Percentiles rank a stretch among this genome's conserved stretches.
These are phyloP conservation scores for Podospora bellae-mahoneyi DNA, from an alignment of 495 filamentous ascomycete species.

Conservation along the genomic window DNA sequence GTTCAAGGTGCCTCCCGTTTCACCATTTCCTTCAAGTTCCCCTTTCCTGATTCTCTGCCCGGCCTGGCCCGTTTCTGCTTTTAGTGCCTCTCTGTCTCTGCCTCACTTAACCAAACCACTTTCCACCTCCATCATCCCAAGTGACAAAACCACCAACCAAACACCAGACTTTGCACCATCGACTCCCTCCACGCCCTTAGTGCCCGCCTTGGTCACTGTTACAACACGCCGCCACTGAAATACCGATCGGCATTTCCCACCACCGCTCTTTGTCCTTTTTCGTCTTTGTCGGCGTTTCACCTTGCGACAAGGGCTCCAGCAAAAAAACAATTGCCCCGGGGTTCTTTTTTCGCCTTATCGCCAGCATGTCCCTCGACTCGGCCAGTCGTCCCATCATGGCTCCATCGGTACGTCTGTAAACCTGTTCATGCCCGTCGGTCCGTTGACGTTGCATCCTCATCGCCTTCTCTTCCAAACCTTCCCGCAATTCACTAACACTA, in stretches of 20 bases:
- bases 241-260: slow-evolving; percentile 5
- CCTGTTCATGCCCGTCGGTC: neutral
- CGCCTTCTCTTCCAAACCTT: neutral
- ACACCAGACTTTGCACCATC: neutral
- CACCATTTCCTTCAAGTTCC: slow-evolving; percentile 2
- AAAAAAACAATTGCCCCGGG: neutral
- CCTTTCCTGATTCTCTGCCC: neutral
- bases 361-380: slow-evolving; percentile 67
- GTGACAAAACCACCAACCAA: neutral
- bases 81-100: neutral
- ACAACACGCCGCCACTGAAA: neutral
- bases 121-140: slow-evolving; percentile 1
- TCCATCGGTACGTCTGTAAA: slow-evolving; percentile 52
- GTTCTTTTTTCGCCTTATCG: slow-evolving; percentile 3
- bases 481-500: slow-evolving; percentile 11
- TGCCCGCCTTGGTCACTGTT: neutral
- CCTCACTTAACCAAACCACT: neutral
- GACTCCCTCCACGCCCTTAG: neutral
- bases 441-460: neutral
- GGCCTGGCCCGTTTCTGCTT: neutral
- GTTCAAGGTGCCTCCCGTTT: slow-evolving; percentile 8
- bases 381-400: slow-evolving; percentile 70
- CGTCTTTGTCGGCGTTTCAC: slow-evolving; percentile 7
- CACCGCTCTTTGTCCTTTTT: slow-evolving; percentile 5
- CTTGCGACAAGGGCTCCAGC: slow-evolving; percentile 14